Evolutionary conservation across 176 grass and related monocot genomes (phyloP).

Genomic region (Pharus latifolius): DNA sequence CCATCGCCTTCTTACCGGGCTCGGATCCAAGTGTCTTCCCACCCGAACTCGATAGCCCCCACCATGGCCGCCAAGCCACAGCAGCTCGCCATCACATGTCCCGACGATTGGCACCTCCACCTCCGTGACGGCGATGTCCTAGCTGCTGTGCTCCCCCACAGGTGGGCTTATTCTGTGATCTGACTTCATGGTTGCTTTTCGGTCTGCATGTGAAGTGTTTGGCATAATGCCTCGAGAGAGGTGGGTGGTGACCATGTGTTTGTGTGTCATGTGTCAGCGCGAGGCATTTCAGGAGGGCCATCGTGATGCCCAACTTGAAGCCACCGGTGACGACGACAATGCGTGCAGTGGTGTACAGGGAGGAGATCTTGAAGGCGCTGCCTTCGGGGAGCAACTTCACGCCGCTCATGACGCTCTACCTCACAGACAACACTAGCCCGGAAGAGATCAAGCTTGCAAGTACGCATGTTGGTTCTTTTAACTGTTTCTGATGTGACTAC

Average conservation of each 20-base stretch:
- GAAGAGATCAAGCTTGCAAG: slow-evolving; percentile 78
- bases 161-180: not conserved
- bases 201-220: not conserved
- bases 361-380: slow-evolving; percentile 55
- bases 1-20: not conserved
- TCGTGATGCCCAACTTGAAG: slow-evolving; percentile 95
- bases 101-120: slow-evolving; percentile 97
- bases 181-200: not conserved
- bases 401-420: slow-evolving; percentile 91
- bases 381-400: slow-evolving; percentile 33
- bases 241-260: no score
- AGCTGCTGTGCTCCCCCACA: slow-evolving; percentile 58
- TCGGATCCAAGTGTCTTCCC: not conserved
- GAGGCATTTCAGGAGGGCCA: slow-evolving; percentile 71
- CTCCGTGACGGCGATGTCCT: slow-evolving; percentile 66
- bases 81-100: slow-evolving; percentile 50
- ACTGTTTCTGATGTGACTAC: no score
- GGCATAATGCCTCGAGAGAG: slow-evolving; percentile 22
- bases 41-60: not conserved
- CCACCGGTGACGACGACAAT: slow-evolving; percentile 70
- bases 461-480: not conserved
- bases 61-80: slow-evolving; percentile 15
- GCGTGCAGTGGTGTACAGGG: slow-evolving; percentile 52
- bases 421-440: slow-evolving; percentile 70
- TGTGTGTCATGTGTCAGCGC: slow-evolving; percentile 39